Evolutionary conservation across 2,329 filamentous ascomycete genomes (phyloP).

Genomic region (Sclerotinia minor): DNA sequence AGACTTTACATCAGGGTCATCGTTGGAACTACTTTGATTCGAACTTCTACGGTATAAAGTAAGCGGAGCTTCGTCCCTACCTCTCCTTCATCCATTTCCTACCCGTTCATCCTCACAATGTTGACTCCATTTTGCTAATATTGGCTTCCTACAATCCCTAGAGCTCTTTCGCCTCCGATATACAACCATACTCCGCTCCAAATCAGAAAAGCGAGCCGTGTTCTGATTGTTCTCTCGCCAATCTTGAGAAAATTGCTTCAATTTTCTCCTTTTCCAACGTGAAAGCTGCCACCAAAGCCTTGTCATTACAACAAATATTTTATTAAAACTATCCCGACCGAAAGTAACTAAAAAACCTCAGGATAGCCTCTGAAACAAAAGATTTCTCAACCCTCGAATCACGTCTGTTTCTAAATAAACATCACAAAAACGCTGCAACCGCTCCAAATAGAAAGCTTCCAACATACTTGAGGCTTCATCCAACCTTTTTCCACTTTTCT

Average conservation of each 20-base stretch:
- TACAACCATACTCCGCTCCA: background rate
- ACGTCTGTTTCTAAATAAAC: background rate
- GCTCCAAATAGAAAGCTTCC: background rate
- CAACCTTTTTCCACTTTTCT: background rate
- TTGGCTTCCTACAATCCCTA: background rate
- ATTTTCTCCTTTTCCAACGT: background rate
- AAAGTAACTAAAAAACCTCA: too few species aligned
- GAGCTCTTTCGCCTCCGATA: background rate
- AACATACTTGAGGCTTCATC: background rate
- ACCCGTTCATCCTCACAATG: background rate
- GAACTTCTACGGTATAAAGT: background rate
- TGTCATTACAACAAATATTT: background rate
- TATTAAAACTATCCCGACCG: too few species aligned
- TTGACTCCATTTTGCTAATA: background rate
- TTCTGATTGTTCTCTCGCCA: background rate
- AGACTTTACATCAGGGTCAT: background rate
- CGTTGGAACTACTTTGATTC: background rate
- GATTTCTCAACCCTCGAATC: background rate
- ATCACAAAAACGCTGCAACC: background rate
- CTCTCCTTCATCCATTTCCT: background rate
- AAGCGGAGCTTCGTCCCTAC: background rate
- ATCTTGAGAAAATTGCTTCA: background rate
- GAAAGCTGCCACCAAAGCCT: background rate
- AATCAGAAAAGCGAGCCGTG: too few species aligned
- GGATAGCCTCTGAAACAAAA: background rate